A percentile compares a stretch with the other conserved stretches of the same genome.
Evolutionary conservation across 495 filamentous ascomycete genomes (phyloP).

Genomic region (Talaromyces wortmannii): DNA sequence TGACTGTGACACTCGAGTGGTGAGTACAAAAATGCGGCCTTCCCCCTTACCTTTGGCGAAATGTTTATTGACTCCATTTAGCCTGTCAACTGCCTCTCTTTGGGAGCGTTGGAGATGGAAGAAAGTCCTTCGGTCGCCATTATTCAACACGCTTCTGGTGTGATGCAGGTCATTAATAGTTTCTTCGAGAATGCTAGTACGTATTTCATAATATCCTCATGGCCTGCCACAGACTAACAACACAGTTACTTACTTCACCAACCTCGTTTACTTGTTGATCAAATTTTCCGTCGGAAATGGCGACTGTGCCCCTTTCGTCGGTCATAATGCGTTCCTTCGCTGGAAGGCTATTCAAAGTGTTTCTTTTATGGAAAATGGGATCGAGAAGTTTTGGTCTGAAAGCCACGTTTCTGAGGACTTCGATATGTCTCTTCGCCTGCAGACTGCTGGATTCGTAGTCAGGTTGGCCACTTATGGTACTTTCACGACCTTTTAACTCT

Average conservation of each 20-base stretch:
- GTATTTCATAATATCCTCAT: neutral
- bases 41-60: too few species aligned
- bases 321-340: constrained; percentile 74
- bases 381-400: constrained; percentile 36
- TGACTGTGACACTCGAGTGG: constrained; percentile 69
- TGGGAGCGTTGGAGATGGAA: constrained; percentile 41
- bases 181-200: constrained; percentile 33
- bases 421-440: constrained; percentile 33
- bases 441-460: constrained; percentile 28
- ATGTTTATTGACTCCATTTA: constrained; percentile 8
- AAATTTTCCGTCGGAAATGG: constrained; percentile 28
- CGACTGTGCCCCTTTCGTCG: constrained; percentile 49
- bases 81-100: constrained; percentile 38
- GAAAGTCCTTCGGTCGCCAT: constrained; percentile 37
- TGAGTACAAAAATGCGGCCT: neutral
- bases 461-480: constrained; percentile 28
- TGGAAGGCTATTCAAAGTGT: constrained; percentile 50
- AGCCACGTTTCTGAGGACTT: constrained; percentile 36
- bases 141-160: constrained; percentile 39
- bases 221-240: neutral
- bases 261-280: constrained; percentile 34
- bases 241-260: constrained; percentile 33
- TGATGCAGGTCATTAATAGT: constrained; percentile 36
- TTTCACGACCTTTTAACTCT: neutral
- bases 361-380: constrained; percentile 15